A percentile compares a stretch with the other conserved stretches of the same genome.
Conservation (phyloP, 176 grass and related monocot species). For the Musa beccarii region DNA sequence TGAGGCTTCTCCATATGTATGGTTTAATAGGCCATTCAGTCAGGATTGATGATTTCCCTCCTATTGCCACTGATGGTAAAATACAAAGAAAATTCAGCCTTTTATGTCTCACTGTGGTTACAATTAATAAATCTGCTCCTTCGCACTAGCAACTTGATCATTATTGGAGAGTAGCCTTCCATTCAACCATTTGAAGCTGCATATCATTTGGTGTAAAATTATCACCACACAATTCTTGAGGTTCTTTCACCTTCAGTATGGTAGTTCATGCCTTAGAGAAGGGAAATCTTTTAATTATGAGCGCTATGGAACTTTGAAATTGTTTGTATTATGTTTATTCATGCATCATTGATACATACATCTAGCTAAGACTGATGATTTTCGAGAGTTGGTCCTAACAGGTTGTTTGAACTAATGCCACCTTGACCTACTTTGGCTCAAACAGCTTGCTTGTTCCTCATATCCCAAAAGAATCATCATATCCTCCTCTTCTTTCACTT, state of each 20-base stretch:
- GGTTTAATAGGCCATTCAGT: no score
- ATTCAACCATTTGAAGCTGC: no score
- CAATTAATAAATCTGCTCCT: no score
- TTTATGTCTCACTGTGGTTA: not conserved
- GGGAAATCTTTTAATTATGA: no score
- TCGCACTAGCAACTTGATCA: no score
- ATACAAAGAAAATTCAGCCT: not conserved
- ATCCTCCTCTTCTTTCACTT: constrained; percentile 4
- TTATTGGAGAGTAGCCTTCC: no score
- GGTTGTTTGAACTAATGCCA: not conserved
- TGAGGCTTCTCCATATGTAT: no score
- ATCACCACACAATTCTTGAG: not conserved
- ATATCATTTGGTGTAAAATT: not conserved
- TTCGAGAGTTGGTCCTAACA: not conserved
- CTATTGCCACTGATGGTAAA: not conserved
- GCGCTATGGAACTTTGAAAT: no score
- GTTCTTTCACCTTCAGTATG: not conserved
- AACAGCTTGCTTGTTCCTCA: not conserved
- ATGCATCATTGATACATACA: not conserved
- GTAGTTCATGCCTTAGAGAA: not conserved
- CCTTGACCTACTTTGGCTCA: not conserved
- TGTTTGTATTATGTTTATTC: no score
- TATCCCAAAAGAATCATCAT: not conserved
- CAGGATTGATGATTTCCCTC: no score
- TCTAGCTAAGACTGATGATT: not conserved